Evolutionary conservation across 345 rosid genomes (phyloP), one percentile per base, ranked within the genome.

Genomic region (Cardamine chenopodiifolia): DNA sequence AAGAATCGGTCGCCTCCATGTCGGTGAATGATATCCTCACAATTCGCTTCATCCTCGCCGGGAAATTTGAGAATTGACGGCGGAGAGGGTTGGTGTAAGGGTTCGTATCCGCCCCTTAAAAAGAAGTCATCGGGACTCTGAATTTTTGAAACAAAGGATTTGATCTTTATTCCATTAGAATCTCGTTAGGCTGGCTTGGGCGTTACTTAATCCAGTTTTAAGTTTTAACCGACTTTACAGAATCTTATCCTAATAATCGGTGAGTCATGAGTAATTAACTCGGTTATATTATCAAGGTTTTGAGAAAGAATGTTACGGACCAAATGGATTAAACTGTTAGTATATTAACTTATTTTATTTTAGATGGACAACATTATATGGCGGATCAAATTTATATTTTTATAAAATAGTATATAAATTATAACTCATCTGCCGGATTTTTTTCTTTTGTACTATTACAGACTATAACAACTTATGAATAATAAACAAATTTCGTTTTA

Each of bases 1-100:
- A 83, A 29, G 86, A 81, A 47, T 83, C 84, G 26, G 86, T 83
- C 11, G 86, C 86, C 8, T 83, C 86, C 5, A 25, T 52, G 75
- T 83, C 86, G 7, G 86, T 81, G 70, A 69, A 66, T 1, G 80
- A 72, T 23, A 83, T 81, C 35, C 84, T 54, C 28, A 83, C 72
- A 42, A 65, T 66, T 64, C 77, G 45, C 12, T 65, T 77, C 80
- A 77, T 77, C 3, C 11, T 70, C 55, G 65, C 32, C 60, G 54
- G 66, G 4, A 23, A 45, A 34, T 56, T 19, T 40, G 5, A 48
- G 32, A 45, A 19, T 17, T 65, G 23, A 74, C 35, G 45, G 40
- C 35, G 66, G 57, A 29, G 66, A 31, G 31, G 39, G 34, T 4
- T 45, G 56, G 55, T 47, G 42, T 31, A 66, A 74, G 72, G 73